Conservation (phyloP, 352 stramenopile genomes). For the Globisporangium takayamanum region DNA sequence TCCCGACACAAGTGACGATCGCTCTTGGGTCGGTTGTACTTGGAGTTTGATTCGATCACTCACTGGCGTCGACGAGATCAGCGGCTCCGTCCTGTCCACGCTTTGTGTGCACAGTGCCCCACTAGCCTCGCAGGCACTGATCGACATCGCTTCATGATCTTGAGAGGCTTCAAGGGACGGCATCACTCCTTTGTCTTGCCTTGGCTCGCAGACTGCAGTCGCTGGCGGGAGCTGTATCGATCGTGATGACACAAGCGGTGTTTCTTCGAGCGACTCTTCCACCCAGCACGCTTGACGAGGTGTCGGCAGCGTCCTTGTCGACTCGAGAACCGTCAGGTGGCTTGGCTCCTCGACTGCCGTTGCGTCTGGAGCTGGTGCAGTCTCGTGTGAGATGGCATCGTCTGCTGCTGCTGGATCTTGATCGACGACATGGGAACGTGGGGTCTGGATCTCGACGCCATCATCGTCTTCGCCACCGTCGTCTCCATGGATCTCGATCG, state of each 20-base stretch:
- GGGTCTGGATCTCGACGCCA: neutral
- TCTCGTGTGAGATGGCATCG: neutral
- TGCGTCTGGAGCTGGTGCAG: too few species aligned
- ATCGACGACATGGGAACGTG: neutral
- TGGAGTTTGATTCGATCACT: too few species aligned
- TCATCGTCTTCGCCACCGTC: neutral
- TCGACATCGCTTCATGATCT: too few species aligned
- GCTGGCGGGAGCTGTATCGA: neutral
- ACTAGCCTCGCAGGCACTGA: too few species aligned
- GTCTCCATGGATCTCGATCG: neutral
- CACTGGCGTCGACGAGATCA: too few species aligned
- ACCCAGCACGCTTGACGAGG: constrained; percentile 12
- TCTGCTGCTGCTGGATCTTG: neutral
- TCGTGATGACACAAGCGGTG: neutral
- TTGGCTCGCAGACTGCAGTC: neutral
- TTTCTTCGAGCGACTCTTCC: neutral
- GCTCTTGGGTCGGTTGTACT: too few species aligned
- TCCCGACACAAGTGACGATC: too few species aligned
- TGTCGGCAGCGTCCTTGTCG: neutral
- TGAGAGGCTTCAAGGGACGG: too few species aligned
- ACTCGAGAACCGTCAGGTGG: neutral
- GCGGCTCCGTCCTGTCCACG: too few species aligned
- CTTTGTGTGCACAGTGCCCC: too few species aligned
- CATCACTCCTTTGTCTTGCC: neutral
- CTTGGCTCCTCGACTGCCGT: neutral